Base-by-base conservation (phyloP, 2,329 filamentous ascomycete genomes). In the Aspergillaceae sp. region DNA sequence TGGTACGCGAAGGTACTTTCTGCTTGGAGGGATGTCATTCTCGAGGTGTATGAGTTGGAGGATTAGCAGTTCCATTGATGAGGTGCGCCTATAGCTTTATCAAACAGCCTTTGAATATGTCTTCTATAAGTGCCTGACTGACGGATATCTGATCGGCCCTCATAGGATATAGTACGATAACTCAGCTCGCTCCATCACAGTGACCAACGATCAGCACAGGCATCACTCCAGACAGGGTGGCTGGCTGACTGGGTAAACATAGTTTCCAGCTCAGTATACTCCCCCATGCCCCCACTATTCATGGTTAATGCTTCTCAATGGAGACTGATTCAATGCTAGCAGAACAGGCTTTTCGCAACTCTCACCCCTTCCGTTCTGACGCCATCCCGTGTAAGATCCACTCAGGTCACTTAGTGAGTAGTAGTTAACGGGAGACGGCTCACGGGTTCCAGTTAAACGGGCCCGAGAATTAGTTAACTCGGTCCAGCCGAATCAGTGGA, bases 381-480 rank as follows among this genome's bases (percentile, higher is more conserved):
- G 66, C 58, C 58, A 8, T 51, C 36, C 7, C 54, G 50, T 29
- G 55, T 48, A 30, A 48, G 45, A 10, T 30, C 19, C 19, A 19
- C 19, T 19, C 19, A 2, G 19, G 19, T 19, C 19, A 19, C 19
- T 2, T 19, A 19, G 19, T 19, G 19, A 19, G 19, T 19, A 19
- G 19, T 19, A 19, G 19, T 19, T 19, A 19, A 2, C 19, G 19
- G 19, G 19, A 19, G 19, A 19, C 19, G 19, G 19, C 19, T 19
- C 1, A 19, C 19, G 19, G 19, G 19, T 19, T 19, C 19, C 19
- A 19, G 19, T 19, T 19, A 19, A 19, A 19, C 19, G 19, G 19
- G 19, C 19, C 19, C 19, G 19, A 19, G 19, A 19, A 2, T 19
- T 19, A 19, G 19, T 19, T 1, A 19, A 19, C 19, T n/a, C n/a